Base-by-base conservation (phyloP, 257 asterid species). In the Solanum virginianum region DNA sequence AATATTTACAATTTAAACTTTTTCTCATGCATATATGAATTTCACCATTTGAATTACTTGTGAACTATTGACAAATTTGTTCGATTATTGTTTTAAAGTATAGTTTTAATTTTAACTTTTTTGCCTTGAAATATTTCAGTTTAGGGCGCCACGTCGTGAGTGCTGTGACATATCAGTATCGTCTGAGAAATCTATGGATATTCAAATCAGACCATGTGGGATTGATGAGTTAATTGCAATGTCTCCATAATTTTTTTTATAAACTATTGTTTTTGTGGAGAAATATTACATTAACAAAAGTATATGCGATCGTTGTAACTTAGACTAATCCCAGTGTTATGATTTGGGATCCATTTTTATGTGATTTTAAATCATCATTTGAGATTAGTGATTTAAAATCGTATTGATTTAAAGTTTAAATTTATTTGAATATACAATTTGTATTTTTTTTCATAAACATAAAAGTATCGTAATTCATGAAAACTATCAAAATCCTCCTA, bases 151-250 rank as follows among this genome's bases (percentile, higher is more conserved):
- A 20, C 97, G 94, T 56, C 95, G 95, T 45, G 89, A 90, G 60
- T 91, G 95, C 83, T 92, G 97, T 83, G 97, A 93, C 86, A 85
- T 92, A 83, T 86, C 87, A n/a, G 84, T 85, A 7, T 84, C 89
- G 74, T 86, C 83, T 53, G 86, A 81, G 65, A 89, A 85, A 65
- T 84, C 75, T 20, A 91, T 92, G 94, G 89, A 45, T 29, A 45
- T 90, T 81, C 90, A 82, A 18, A 93, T 92, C 18, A 87, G 94
- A 80, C 87, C 89, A 85, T 92, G 95, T 57, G 91, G 94, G 81
- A 72, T 86, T n/a, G 60, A 85, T 85, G 94, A 93, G 80, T 56
- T 92, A 84, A 91, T 90, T 57, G 86, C 94, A 45, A 88, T 85
- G 92, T 87, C 63, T 77, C 82, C 82, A 22, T 77, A 77, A 14